These are phyloP conservation scores for Calamus simplicifolius DNA, from an alignment of 176 grass and related monocot genomes.

Conservation along the genomic window DNA sequence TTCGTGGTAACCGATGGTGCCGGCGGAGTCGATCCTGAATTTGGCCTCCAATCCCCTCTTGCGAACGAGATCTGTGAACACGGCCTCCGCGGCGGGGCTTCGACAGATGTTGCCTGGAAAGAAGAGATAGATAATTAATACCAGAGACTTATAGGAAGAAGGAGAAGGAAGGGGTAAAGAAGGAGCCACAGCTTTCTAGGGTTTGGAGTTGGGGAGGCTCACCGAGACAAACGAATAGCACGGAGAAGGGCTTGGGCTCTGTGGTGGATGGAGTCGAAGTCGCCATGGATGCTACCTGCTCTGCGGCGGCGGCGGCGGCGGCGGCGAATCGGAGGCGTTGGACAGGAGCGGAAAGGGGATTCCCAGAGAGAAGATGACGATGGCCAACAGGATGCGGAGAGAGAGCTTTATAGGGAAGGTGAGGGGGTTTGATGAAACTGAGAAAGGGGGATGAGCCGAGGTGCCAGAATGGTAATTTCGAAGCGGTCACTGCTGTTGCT, in stretches of 20 bases:
- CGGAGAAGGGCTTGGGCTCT: slow-evolving; percentile 50
- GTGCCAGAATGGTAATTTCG: no score
- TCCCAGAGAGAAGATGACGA: no score
- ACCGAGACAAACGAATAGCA: slow-evolving; percentile 98
- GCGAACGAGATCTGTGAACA: slow-evolving; percentile 59
- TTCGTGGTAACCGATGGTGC: slow-evolving; percentile 93
- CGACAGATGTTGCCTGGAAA: slow-evolving; percentile 84
- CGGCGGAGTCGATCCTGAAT: slow-evolving; percentile 83
- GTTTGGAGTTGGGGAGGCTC: neutral
- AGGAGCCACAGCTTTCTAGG: neutral
- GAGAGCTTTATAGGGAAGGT: no score
- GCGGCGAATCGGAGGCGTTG: slow-evolving; percentile 12
- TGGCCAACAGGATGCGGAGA: no score
- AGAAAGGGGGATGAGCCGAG: no score
- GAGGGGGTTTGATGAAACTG: no score
- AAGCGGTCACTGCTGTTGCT: no score
- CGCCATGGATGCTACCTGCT: slow-evolving; percentile 25
- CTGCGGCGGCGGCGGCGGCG: slow-evolving; percentile 25
- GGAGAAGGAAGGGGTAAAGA: slow-evolving; percentile 1
- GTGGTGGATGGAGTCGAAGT: slow-evolving; percentile 5
- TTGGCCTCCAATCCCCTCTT: slow-evolving; percentile 59
- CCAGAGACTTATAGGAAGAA: neutral
- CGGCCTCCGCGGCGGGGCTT: slow-evolving; percentile 84
- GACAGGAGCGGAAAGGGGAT: neutral
- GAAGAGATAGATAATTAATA: neutral